Conservation (phyloP, 176 grass and related monocot species). For the Carex cristatella region DNA sequence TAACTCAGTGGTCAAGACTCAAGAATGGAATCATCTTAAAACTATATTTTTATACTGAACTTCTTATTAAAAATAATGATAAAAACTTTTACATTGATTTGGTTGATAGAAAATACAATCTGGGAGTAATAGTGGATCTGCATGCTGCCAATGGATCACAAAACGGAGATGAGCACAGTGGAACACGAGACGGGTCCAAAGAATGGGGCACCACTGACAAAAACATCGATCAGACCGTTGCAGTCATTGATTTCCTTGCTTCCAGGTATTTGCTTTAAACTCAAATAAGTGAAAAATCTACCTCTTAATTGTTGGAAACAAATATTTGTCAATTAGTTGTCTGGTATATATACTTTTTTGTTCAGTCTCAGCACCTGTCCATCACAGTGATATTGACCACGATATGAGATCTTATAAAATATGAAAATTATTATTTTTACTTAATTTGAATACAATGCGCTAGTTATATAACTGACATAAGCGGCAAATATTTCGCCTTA, state of each 20-base stretch:
- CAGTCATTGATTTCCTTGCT: conserved; percentile 53
- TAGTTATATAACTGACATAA: too few relatives aligned
- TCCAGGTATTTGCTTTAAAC: conserved; percentile 21
- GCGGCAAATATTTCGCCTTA: too few relatives aligned
- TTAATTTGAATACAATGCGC: too few relatives aligned
- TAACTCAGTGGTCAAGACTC: neutral
- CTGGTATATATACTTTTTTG: too few relatives aligned
- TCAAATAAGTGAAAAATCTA: too few relatives aligned
- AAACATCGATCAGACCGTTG: conserved; percentile 40
- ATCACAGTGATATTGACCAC: too few relatives aligned
- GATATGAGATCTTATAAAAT: too few relatives aligned
- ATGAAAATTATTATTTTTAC: too few relatives aligned
- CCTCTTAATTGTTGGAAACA: too few relatives aligned
- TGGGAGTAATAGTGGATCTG: conserved; percentile 47
- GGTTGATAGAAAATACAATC: conserved; percentile 35
- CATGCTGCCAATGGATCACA: conserved; percentile 57
- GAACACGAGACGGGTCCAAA: conserved; percentile 36
- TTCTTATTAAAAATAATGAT: neutral
- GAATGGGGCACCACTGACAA: conserved; percentile 43
- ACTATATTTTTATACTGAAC: neutral
- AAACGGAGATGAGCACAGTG: conserved; percentile 51
- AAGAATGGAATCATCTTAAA: neutral
- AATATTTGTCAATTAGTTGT: too few relatives aligned
- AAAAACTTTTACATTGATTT: neutral
- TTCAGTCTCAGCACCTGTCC: too few relatives aligned